Conservation (phyloP, 441 rosid genomes). For the Biscutella laevigata region DNA sequence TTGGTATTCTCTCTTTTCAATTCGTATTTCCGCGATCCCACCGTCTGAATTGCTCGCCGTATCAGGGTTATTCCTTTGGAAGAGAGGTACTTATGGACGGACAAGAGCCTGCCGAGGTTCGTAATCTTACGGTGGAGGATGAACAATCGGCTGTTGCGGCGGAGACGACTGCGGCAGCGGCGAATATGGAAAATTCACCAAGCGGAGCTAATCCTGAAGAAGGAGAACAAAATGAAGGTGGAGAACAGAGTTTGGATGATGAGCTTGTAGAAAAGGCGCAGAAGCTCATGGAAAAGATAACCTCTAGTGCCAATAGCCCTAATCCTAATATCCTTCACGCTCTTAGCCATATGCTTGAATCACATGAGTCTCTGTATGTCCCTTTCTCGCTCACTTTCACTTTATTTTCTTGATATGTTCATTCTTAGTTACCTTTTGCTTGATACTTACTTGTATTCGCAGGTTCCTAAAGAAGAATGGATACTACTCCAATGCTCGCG, state of each 20-base stretch:
- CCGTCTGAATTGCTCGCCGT: slow-evolving; percentile 11
- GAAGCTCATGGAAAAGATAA: slow-evolving; percentile 69
- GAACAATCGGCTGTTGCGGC: slow-evolving; percentile 9
- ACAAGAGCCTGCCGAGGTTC: slow-evolving; percentile 17
- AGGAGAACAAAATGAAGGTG: slow-evolving; percentile 32
- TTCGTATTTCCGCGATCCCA: not conserved
- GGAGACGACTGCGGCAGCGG: not conserved
- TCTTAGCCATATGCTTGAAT: slow-evolving; percentile 67
- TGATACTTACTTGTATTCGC: slow-evolving; percentile 10
- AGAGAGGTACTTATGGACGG: slow-evolving; percentile 17
- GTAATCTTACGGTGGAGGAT: not conserved
- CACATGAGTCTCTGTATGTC: slow-evolving; percentile 60
- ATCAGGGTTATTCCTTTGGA: not conserved
- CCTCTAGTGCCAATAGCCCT: slow-evolving; percentile 69
- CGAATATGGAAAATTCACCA: slow-evolving; percentile 4
- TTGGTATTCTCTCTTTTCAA: too few species aligned
- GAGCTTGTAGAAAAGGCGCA: slow-evolving; percentile 68
- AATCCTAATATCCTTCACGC: slow-evolving; percentile 66
- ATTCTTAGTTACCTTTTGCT: slow-evolving; percentile 1
- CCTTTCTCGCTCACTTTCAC: not conserved
- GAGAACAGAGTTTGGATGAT: slow-evolving; percentile 44
- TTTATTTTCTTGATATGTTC: not conserved
- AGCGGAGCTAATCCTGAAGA: slow-evolving; percentile 19
- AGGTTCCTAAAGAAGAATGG: slow-evolving; percentile 61
- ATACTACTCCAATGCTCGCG: slow-evolving; percentile 49